phyloP scores from a whole-genome alignment of 139 green algal species.

The Dunaliella sp. region DNA sequence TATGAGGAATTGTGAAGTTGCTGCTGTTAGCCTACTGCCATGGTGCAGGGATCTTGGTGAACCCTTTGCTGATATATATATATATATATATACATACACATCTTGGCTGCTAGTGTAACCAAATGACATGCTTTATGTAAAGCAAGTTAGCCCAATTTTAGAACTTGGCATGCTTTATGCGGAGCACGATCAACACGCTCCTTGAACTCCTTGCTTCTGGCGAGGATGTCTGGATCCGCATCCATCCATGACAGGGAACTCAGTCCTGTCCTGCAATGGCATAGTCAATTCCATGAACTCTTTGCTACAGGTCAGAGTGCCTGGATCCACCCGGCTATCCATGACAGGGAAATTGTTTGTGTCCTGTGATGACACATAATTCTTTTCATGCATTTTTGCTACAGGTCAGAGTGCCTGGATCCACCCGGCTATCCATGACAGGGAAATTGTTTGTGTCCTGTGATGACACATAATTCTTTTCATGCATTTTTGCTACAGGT shows the following conservation, averaged over 20 bases:
- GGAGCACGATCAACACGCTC: no score
- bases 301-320: neutral
- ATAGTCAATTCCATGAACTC: neutral
- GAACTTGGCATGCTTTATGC: no score
- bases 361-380: neutral
- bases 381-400: neutral
- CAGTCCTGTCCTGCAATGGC: neutral
- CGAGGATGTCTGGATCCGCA: neutral
- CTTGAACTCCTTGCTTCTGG: no score
- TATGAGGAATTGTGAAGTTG: no score
- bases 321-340: slow-evolving; percentile 26
- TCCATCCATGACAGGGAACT: neutral
- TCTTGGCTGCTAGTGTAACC: no score
- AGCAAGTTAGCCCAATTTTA: no score
- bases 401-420: slow-evolving; percentile 10
- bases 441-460: neutral
- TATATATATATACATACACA: neutral
- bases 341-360: slow-evolving; percentile 10
- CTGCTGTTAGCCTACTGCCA: no score
- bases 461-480: neutral
- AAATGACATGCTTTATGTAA: no score
- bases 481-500: neutral
- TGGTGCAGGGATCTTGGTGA: no score
- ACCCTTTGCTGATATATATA: neutral
- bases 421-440: slow-evolving; percentile 28